Conservation (phyloP, 148 eudicot species). For the Tetragonia tetragonoides region DNA sequence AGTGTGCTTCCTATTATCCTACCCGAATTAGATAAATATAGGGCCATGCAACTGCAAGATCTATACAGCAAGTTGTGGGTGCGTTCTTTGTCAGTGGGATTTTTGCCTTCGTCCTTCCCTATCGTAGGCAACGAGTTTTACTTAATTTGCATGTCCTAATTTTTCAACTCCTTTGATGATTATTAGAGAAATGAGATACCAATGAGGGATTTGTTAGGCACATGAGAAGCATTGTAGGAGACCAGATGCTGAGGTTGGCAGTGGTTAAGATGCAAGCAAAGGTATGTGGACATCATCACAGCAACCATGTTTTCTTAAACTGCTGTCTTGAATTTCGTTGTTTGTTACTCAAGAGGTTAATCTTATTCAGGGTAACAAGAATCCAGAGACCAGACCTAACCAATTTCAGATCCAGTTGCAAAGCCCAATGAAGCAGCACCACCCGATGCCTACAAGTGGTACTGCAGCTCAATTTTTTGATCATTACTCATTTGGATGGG, state of each 20-base stretch:
- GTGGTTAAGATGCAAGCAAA: slow-evolving; percentile 69
- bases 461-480: slow-evolving; percentile 36
- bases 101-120: neutral
- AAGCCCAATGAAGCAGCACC: slow-evolving; percentile 39
- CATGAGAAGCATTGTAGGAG: slow-evolving; percentile 84
- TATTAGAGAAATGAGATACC: slow-evolving; percentile 76
- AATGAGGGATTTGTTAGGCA: slow-evolving; percentile 75
- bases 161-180: slow-evolving; percentile 16
- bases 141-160: neutral
- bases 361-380: slow-evolving; percentile 35
- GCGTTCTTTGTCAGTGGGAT: neutral
- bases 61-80: slow-evolving; percentile 70
- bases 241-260: slow-evolving; percentile 89
- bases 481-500: slow-evolving; percentile 34
- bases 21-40: slow-evolving; percentile 89
- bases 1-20: slow-evolving; percentile 76
- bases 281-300: slow-evolving; percentile 30
- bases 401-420: slow-evolving; percentile 43
- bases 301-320: slow-evolving; percentile 1
- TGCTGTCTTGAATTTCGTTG: slow-evolving; percentile 10
- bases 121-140: neutral
- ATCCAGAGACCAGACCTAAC: slow-evolving; percentile 38
- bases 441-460: slow-evolving; percentile 32
- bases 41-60: slow-evolving; percentile 66
- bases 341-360: slow-evolving; percentile 11